phyloP scores from a whole-genome alignment of 2,329 filamentous ascomycete genomes.

The Alternaria dauci region DNA sequence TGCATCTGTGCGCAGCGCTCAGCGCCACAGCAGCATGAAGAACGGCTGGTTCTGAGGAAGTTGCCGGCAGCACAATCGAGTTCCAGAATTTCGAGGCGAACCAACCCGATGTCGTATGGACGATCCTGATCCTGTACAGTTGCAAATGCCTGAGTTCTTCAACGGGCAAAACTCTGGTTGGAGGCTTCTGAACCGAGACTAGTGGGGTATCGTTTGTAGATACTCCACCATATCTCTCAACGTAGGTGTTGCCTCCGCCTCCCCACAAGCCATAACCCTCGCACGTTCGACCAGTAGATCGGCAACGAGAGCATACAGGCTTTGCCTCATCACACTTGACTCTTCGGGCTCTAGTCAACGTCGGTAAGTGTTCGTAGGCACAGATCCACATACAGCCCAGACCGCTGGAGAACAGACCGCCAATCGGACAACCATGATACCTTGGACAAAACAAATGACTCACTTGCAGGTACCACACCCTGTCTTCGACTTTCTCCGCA shows the following conservation, averaged over 20 bases:
- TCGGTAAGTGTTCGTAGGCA: neutral
- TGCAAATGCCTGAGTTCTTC: constrained; percentile 13
- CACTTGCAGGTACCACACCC: constrained; percentile 21
- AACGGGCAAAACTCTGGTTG: neutral
- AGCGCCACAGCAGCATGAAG: constrained; percentile 55
- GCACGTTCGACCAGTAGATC: constrained; percentile 49
- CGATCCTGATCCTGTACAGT: constrained; percentile 6
- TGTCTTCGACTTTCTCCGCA: constrained; percentile 3
- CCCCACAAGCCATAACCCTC: constrained; percentile 58
- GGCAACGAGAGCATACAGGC: constrained; percentile 50
- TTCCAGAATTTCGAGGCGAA: constrained; percentile 50
- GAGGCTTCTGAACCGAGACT: neutral
- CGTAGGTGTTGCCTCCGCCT: constrained; percentile 40
- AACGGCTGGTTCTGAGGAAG: constrained; percentile 51
- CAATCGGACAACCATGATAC: neutral
- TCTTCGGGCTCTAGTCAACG: constrained; percentile 29
- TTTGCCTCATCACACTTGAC: constrained; percentile 51
- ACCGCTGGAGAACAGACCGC: neutral
- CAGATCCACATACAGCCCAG: neutral
- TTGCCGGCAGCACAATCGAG: constrained; percentile 51
- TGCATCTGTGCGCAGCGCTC: constrained; percentile 45
- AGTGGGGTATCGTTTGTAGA: neutral
- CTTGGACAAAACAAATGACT: neutral
- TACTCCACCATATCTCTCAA: constrained; percentile 9
- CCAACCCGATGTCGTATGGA: constrained; percentile 13